Base-by-base conservation (phyloP, 352 stramenopile species). In the Achlya hypogyna region DNA sequence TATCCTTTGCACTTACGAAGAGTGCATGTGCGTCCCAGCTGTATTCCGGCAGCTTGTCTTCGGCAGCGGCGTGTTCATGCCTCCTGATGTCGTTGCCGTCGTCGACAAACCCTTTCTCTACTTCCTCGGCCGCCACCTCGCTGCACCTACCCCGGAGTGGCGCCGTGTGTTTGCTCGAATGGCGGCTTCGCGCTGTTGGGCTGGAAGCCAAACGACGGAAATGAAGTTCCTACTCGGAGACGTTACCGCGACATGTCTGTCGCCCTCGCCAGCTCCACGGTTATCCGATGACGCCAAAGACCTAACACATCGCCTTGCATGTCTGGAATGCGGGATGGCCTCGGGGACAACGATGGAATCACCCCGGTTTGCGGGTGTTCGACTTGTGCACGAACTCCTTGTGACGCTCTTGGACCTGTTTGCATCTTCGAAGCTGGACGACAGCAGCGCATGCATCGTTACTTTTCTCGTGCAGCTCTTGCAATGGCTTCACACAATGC, bases 31-130 rank as follows among this genome's bases (percentile, higher is more conserved):
- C 53, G 58, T 65, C 2, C 58, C 58, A 3, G n/a, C 12, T 28
- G 29, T 65, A 3, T 65, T 65, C 53, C 58, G 58, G 3, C 32
- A 51, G 16, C 38, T 65, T 32, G 58, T 65, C 1, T 65, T 42
- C 27, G 28, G 35, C 9, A 25, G 42, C 18, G 18, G 42, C 20
- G 58, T 65, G 4, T 65, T 65, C 22, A 10, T 56, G 49, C 49
- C 49, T 12, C 38, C 2, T 1, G 38, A 60, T 31, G 16, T 47
- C 18, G 20, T 51, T 38, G 34, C 12, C 49, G 25, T 43, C 1
- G 12, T 8, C 27, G 58, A 53, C 8, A 65, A 65, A 16, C 58
- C 34, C 16, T 20, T 65, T 16, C 27, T 65, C 31, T n/a, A 18
- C 12, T 47, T 65, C 27, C 27, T 65, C 28, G 58, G 58, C 14